phyloP scores from a whole-genome alignment of 768 basidiomycete species.

The Arthromyces matolae region DNA sequence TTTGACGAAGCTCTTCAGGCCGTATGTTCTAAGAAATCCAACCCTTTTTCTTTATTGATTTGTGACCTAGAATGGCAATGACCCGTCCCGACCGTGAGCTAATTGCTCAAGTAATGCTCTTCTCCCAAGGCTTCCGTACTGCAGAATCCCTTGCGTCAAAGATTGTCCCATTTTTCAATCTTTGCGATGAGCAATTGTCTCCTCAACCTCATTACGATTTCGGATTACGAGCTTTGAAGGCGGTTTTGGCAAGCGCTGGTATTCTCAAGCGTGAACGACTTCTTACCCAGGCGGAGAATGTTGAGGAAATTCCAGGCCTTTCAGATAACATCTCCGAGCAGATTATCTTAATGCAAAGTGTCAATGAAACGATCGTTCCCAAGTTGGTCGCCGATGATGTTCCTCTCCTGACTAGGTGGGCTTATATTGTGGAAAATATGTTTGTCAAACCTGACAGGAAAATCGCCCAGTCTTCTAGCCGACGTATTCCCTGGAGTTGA shows the following conservation, averaged over 20 bases:
- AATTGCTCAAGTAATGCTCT: conserved; percentile 98
- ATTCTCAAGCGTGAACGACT: conserved; percentile 93
- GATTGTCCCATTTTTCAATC: conserved; percentile 98
- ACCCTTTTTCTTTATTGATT: conserved; percentile 12
- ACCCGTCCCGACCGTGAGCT: conserved; percentile 96
- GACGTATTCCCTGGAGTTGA: conserved; percentile 98
- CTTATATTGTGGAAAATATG: background rate
- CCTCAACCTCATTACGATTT: conserved; percentile 99
- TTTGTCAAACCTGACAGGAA: conserved; percentile 6
- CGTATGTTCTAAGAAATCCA: conserved; percentile 47
- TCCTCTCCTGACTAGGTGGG: conserved; percentile 84
- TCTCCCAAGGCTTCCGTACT: conserved; percentile 98
- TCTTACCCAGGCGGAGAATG: conserved; percentile 43
- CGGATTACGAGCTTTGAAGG: conserved; percentile 94
- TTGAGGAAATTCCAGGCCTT: conserved; percentile 45
- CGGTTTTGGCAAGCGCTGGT: conserved; percentile 94
- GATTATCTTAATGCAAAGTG: conserved; percentile 96
- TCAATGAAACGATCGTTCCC: conserved; percentile 97
- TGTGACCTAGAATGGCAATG: conserved; percentile 85
- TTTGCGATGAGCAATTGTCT: conserved; percentile 95
- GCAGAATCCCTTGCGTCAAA: conserved; percentile 97
- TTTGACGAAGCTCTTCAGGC: conserved; percentile 88
- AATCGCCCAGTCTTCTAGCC: conserved; percentile 65
- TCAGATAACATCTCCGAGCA: conserved; percentile 84
- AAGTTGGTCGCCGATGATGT: conserved; percentile 98